These are phyloP conservation scores for Aureobasidium namibiae DNA, from an alignment of 2,329 filamentous ascomycete species.

Conservation along the genomic window DNA sequence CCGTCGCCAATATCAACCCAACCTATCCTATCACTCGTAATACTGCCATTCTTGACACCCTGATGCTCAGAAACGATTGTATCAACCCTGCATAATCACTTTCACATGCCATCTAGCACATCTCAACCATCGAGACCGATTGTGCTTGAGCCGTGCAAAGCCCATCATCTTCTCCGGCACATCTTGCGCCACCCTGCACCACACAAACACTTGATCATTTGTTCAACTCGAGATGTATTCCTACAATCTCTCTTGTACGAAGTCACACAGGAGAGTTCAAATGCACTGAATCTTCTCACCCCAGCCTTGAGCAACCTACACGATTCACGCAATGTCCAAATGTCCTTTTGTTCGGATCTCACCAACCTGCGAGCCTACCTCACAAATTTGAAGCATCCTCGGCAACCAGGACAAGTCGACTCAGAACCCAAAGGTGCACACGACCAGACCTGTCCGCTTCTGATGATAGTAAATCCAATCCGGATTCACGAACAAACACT, in stretches of 20 bases:
- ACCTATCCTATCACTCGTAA: neutral
- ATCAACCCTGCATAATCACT: neutral
- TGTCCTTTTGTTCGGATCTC: slow-evolving; percentile 67
- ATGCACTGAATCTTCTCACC: slow-evolving; percentile 39
- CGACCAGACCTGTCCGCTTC: slow-evolving; percentile 27
- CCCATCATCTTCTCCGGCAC: slow-evolving; percentile 51
- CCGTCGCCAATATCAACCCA: neutral
- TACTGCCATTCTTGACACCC: neutral
- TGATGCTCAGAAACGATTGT: neutral
- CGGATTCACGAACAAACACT: slow-evolving; percentile 58
- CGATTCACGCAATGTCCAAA: slow-evolving; percentile 57
- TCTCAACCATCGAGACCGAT: slow-evolving; percentile 20
- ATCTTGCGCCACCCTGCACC: slow-evolving; percentile 49
- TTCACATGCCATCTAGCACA: neutral
- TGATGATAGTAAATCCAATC: slow-evolving; percentile 60
- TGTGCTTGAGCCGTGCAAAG: slow-evolving; percentile 31
- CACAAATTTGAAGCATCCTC: slow-evolving; percentile 26
- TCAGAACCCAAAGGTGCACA: neutral
- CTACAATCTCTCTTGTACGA: slow-evolving; percentile 44
- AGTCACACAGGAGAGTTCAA: neutral
- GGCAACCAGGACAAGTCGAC: neutral
- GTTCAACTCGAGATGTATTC: slow-evolving; percentile 58
- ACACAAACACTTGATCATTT: slow-evolving; percentile 63
- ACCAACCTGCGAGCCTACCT: slow-evolving; percentile 72
- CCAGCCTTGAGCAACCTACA: slow-evolving; percentile 63